phyloP scores from a whole-genome alignment of 768 basidiomycete genomes.

The Xerocomellus amylosporus region DNA sequence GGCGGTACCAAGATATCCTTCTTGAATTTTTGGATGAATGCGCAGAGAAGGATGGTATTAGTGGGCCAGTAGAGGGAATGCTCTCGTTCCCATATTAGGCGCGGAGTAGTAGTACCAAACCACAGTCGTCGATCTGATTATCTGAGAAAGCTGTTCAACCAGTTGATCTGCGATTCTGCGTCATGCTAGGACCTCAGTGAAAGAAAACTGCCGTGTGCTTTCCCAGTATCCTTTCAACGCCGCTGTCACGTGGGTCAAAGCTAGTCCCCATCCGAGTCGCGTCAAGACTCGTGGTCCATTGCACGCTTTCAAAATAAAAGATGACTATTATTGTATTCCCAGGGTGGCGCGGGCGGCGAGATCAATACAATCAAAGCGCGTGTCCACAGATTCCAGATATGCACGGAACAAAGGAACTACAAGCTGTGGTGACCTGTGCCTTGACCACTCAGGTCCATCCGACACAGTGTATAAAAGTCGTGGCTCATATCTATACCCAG shows the following conservation, averaged over 20 bases:
- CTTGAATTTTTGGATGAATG: constrained; percentile 25
- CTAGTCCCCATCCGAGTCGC: background rate
- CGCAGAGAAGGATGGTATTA: constrained; percentile 20
- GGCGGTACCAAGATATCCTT: constrained; percentile 23
- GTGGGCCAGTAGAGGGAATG: constrained; percentile 13
- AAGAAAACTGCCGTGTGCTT: background rate
- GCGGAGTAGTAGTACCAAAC: background rate
- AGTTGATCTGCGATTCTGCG: background rate
- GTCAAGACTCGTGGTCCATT: background rate
- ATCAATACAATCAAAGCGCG: constrained; percentile 7
- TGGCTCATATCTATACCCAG: background rate
- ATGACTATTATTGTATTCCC: constrained; percentile 11
- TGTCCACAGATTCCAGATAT: constrained; percentile 6
- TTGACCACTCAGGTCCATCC: constrained; percentile 8
- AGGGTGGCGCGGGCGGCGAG: background rate
- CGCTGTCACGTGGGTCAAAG: background rate
- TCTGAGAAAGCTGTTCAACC: background rate
- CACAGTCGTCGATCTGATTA: too few relatives aligned
- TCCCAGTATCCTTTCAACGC: background rate
- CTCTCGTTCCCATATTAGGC: constrained; percentile 21
- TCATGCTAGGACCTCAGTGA: background rate
- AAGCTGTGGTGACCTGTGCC: constrained; percentile 18
- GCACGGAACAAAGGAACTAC: constrained; percentile 16
- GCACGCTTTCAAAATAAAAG: background rate
- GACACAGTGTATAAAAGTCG: constrained; percentile 11